A percentile compares a stretch with the other conserved stretches of the same genome.
These are phyloP conservation scores for Beauveria sp. DNA, from an alignment of 2,329 filamentous ascomycete species.

Conservation along the genomic window DNA sequence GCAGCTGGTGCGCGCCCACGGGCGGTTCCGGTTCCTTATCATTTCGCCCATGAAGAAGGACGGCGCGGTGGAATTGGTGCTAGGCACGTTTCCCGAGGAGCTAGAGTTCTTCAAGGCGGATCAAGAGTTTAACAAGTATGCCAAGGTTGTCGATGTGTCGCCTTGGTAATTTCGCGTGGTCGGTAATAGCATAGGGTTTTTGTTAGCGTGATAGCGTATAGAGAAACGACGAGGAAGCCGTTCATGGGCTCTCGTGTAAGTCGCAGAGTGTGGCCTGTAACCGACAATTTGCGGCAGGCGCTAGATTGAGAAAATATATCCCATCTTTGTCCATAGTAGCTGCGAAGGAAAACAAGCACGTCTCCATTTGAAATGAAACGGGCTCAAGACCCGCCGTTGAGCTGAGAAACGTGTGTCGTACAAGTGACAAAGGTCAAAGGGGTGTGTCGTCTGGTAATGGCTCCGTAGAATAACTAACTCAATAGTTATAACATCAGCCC, in stretches of 20 bases:
- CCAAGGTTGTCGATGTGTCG: slow-evolving; percentile 13
- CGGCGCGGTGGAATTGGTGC: slow-evolving; percentile 22
- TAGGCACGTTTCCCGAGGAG: slow-evolving; percentile 23
- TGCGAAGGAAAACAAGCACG: neutral
- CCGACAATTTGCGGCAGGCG: neutral
- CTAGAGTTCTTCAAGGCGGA: slow-evolving; percentile 20
- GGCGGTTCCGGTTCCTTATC: slow-evolving; percentile 19
- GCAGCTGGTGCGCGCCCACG: slow-evolving; percentile 20
- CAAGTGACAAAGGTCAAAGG: neutral
- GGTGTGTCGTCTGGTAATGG: neutral
- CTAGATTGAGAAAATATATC: slow-evolving; percentile 6
- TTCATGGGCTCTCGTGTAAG: neutral
- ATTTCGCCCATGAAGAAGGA: slow-evolving; percentile 23
- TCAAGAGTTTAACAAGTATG: slow-evolving; percentile 21
- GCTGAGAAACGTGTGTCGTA: neutral
- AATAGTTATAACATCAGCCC: neutral
- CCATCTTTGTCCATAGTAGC: neutral
- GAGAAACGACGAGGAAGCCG: neutral
- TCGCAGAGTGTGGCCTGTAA: neutral
- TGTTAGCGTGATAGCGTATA: neutral
- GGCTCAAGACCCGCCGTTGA: neutral
- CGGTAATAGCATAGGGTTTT: neutral
- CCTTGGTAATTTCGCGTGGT: neutral
- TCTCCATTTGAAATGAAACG: neutral
- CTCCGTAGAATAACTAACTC: no score